Percentiles rank a stretch among this genome's conserved stretches.
Evolutionary conservation across 1,284 basidiomycete species (phyloP).

Genomic region (Mixia osmundae): DNA sequence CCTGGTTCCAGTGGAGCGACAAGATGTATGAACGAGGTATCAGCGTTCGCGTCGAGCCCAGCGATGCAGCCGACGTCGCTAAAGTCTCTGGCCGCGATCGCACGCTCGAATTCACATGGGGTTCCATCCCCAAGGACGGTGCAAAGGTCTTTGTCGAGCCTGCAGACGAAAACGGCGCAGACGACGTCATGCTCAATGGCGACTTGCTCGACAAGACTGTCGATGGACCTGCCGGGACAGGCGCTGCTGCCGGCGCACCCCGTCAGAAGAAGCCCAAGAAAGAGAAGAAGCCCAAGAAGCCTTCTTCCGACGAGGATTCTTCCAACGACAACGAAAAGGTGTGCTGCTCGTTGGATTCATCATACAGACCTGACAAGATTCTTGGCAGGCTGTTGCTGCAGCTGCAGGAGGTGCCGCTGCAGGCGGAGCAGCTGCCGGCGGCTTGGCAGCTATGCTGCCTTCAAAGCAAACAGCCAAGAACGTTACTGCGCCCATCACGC

Average conservation of each 20-base stretch:
- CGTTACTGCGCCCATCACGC: slow-evolving; percentile 1
- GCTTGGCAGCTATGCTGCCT: background rate
- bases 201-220: slow-evolving; percentile 9
- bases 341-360: background rate
- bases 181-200: slow-evolving; percentile 12
- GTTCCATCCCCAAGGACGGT: slow-evolving; percentile 7
- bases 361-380: too few species aligned
- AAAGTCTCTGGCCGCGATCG: background rate
- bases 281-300: background rate
- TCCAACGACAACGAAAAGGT: background rate
- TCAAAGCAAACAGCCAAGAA: background rate
- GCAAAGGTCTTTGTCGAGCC: slow-evolving; percentile 10
- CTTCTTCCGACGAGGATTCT: background rate
- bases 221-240: slow-evolving; percentile 2
- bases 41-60: background rate
- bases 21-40: slow-evolving; percentile 13
- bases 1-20: slow-evolving; percentile 12
- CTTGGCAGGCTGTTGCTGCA: too few species aligned
- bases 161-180: slow-evolving; percentile 6
- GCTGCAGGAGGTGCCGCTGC: too few species aligned
- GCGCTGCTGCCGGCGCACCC: background rate
- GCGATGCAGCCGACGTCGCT: background rate
- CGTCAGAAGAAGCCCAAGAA: background rate
- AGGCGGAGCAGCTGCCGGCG: slow-evolving; percentile 2
- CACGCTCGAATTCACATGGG: slow-evolving; percentile 1